Evolutionary conservation across 495 filamentous ascomycete species (phyloP).

Genomic region (Lasiosphaeria hispida): DNA sequence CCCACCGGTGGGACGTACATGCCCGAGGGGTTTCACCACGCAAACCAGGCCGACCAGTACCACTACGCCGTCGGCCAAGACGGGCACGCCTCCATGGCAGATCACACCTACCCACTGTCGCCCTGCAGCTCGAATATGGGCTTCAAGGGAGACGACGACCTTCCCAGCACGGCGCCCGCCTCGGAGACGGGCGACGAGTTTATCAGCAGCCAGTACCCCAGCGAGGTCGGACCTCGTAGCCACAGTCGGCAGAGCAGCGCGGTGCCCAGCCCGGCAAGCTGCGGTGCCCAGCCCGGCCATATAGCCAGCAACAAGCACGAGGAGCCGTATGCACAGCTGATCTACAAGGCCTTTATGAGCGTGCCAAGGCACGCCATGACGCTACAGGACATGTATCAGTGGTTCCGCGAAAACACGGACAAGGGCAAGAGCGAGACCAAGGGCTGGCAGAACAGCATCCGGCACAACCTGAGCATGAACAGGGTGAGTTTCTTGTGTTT

Average conservation of each 20-base stretch:
- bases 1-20: constrained; percentile 7
- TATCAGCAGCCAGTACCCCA: not conserved
- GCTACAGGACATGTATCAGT: constrained; percentile 84
- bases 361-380: constrained; percentile 64
- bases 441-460: constrained; percentile 96
- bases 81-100: not conserved
- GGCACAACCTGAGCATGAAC: constrained; percentile 98
- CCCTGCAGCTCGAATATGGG: constrained; percentile 24
- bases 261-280: constrained; percentile 10
- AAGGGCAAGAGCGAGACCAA: constrained; percentile 65
- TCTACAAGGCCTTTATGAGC: constrained; percentile 70
- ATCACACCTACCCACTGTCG: constrained; percentile 9
- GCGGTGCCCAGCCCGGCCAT: not conserved
- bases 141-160: constrained; percentile 15
- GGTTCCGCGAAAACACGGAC: constrained; percentile 79
- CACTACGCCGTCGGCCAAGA: not conserved
- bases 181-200: constrained; percentile 4
- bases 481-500: constrained; percentile 56
- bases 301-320: constrained; percentile 35
- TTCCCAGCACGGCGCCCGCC: constrained; percentile 5
- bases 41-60: not conserved
- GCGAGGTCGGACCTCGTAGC: not conserved
- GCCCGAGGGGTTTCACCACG: constrained; percentile 7
- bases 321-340: constrained; percentile 79
- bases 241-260: constrained; percentile 10